Conservation (phyloP, 768 basidiomycete genomes). For the Clitopilus passeckerianus region DNA sequence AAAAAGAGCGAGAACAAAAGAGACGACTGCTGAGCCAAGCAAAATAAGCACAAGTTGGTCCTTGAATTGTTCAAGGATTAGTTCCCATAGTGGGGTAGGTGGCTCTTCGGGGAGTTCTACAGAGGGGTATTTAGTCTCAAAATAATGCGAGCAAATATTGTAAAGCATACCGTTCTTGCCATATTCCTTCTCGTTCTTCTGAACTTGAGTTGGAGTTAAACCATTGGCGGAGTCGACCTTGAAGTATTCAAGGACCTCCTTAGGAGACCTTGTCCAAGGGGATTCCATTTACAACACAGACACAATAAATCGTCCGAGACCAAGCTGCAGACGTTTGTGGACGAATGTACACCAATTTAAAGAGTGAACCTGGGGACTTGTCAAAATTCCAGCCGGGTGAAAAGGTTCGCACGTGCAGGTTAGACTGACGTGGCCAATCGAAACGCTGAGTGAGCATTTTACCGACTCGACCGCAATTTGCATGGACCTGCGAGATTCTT, state of each 20-base stretch:
- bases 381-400: not conserved
- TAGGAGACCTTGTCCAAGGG: constrained; percentile 74
- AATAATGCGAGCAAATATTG: not conserved
- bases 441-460: not conserved
- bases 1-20: constrained; percentile 86
- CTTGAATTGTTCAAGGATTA: constrained; percentile 98
- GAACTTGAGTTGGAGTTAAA: constrained; percentile 60
- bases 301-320: constrained; percentile 9
- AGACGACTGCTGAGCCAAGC: constrained; percentile 88
- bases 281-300: constrained; percentile 46
- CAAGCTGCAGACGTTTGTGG: constrained; percentile 7
- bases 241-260: constrained; percentile 71
- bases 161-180: constrained; percentile 73
- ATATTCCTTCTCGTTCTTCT: constrained; percentile 71
- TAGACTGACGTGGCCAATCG: not conserved
- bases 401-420: not conserved
- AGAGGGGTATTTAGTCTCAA: constrained; percentile 3
- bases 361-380: not conserved
- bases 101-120: constrained; percentile 91
- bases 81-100: constrained; percentile 86
- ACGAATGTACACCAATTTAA: not conserved
- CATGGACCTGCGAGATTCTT: not conserved
- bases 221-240: constrained; percentile 59
- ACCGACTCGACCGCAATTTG: not conserved
- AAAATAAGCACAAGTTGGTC: constrained; percentile 98